Percentiles rank a stretch among this genome's conserved stretches.
Evolutionary conservation across 2,329 filamentous ascomycete genomes (phyloP).

Genomic region (Ceratocystis eucalypticola): DNA sequence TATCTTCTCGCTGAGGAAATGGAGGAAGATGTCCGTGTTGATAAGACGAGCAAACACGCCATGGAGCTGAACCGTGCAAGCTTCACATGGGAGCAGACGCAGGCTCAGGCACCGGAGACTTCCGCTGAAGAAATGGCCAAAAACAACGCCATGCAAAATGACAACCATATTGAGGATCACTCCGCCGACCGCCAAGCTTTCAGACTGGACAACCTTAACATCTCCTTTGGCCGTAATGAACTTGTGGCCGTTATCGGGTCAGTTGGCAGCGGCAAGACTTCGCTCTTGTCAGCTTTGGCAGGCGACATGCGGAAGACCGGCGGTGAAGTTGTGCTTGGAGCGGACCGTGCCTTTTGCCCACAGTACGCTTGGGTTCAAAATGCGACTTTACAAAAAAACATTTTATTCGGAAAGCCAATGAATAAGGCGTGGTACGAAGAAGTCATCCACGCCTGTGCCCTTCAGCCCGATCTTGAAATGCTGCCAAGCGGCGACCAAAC

Average conservation of each 20-base stretch:
- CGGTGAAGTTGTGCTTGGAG: slow-evolving; percentile 62
- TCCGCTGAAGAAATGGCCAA: slow-evolving; percentile 27
- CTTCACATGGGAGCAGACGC: slow-evolving; percentile 76
- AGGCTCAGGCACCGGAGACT: slow-evolving; percentile 36
- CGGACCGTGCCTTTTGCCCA: slow-evolving; percentile 76
- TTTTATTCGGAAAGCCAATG: slow-evolving; percentile 72
- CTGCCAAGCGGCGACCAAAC: slow-evolving; percentile 79
- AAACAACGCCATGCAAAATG: slow-evolving; percentile 21
- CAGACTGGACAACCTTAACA: slow-evolving; percentile 53
- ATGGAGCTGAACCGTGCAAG: slow-evolving; percentile 58
- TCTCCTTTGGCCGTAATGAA: slow-evolving; percentile 59
- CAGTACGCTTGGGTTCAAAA: slow-evolving; percentile 99
- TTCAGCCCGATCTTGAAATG: slow-evolving; percentile 79
- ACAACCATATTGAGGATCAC: slow-evolving; percentile 25
- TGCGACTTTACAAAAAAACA: slow-evolving; percentile 72
- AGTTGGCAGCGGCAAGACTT: slow-evolving; percentile 86
- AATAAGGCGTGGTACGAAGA: slow-evolving; percentile 66
- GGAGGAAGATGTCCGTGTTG: slow-evolving; percentile 49
- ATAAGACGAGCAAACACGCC: slow-evolving; percentile 49
- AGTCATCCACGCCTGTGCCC: slow-evolving; percentile 76
- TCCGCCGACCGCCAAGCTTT: slow-evolving; percentile 51
- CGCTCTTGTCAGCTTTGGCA: slow-evolving; percentile 72
- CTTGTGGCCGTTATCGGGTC: slow-evolving; percentile 73
- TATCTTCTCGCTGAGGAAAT: slow-evolving; percentile 79
- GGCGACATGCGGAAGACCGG: slow-evolving; percentile 83